Evolutionary conservation across 2,329 filamentous ascomycete species (phyloP), one percentile per base, ranked within the genome.

Genomic region (Colletotrichum sp.): DNA sequence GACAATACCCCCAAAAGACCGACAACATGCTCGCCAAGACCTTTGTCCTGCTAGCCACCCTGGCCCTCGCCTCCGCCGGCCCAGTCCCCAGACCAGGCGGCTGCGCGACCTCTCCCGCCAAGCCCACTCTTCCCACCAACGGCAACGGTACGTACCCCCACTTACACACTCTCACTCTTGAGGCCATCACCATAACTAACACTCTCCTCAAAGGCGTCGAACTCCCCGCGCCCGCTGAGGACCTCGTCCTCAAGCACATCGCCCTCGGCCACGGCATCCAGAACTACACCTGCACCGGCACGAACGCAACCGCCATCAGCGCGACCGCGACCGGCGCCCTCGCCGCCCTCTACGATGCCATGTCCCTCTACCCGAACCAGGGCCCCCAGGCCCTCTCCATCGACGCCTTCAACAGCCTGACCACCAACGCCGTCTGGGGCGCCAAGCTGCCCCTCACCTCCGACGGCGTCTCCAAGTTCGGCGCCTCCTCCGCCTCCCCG

Each of bases 231-330:
- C 86, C 86, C 2, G 78, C 87, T 4, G 76, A 83, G 12, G 81
- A 81, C 77, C 79, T 86, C 59, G 81, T 82, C 7, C 84, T 92
- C 48, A 88, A 90, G 81, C 85, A 89, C 84, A 89, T 94, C 77
- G 88, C 87, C 72, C 84, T 94, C 57, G 92, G 92, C 78, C 89
- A 92, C 79, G 92, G 92, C 73, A 90, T 92, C 79, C 92, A 94
- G 81, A 94, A 94, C 88, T 94, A 94, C 86, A 92, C 90, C 48
- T 94, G 92, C 83, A 81, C 79, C 34, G 72, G 80, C 14, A 77
- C 78, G n/a, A 75, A 80, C 4, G 83, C 87, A 16, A 82, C 84
- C 24, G 91, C 92, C 63, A 91, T 92, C 63, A 85, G 92, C 28
- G 92, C 92, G 76, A 88, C 89, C 69, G 83, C 87, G n/a, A 82